Base-by-base conservation (phyloP, 257 asterid species). In the Solanum pimpinellifolium region DNA sequence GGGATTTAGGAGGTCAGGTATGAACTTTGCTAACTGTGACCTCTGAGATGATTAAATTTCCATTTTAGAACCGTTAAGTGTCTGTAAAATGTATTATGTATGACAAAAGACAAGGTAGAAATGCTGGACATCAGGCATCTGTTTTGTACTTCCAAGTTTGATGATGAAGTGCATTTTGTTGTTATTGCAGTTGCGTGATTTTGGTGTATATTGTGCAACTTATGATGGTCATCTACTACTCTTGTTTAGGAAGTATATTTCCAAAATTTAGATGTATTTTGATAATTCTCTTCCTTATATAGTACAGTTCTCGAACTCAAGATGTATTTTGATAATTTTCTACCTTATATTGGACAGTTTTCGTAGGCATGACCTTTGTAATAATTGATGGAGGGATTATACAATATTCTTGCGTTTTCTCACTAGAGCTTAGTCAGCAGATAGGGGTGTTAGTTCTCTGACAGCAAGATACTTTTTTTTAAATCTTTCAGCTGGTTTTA, bases 1-100 rank as follows among this genome's bases (percentile, higher is more conserved):
- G 98, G 98, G 98, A 95, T 96, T 95, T 95, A 91, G 98, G 98
- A 91, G 98, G 98, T 87, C 98, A 95, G 98, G 98, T 95, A 93
- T 89, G 92, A 49, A 81, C 46, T 49, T 80, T 49, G 29, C 69
- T 81, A 10, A 44, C 29, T 81, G 69, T 29, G 18, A 81, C 11
- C 29, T 49, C 31, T 31, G 69, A 49, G 12, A 47, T 47, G 85
- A 81, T 81, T 49, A 47, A 10, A 10, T 49, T 76, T 29, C 44
- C 85, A 81, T 81, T 78, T 81, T 81, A 81, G 18, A 81, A 29
- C 62, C 5, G 65, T 31, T 11, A 81, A 81, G 69, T 39, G n/a
- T 81, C 20, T 81, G 69, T 31, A 5, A 80, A 5, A 47, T 29
- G 68, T 47, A 80, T 41, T 27, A 49, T 81, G 69, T 81, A 8